phyloP scores from a whole-genome alignment of 2,329 filamentous ascomycete species.

The Mycosphaerella arachidis region DNA sequence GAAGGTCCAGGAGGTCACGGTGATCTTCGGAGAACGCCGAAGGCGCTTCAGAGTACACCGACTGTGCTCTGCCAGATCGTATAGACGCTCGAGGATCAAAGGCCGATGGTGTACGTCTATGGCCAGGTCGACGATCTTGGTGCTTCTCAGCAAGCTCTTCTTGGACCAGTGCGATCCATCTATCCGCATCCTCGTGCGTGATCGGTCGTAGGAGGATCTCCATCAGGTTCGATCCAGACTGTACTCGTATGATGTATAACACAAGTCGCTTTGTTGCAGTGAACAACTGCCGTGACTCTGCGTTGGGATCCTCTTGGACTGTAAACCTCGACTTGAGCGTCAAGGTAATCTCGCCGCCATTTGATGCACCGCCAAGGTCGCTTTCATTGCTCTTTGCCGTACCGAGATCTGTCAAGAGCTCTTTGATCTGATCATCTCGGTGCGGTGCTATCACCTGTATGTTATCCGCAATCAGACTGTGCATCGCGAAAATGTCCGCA shows the following conservation, averaged over 20 bases:
- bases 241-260: conserved; percentile 94
- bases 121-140: conserved; percentile 31
- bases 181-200: conserved; percentile 76
- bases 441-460: conserved; percentile 70
- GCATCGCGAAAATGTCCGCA: conserved; percentile 93
- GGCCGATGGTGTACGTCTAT: conserved; percentile 23
- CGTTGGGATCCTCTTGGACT: conserved; percentile 68
- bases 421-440: conserved; percentile 81
- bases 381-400: conserved; percentile 95
- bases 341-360: conserved; percentile 33
- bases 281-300: conserved; percentile 84
- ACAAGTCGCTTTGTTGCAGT: conserved; percentile 98
- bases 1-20: conserved; percentile 72
- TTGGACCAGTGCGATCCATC: conserved; percentile 74
- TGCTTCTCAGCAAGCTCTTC: conserved; percentile 64
- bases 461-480: conserved; percentile 78
- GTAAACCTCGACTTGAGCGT: conserved; percentile 34
- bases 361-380: conserved; percentile 48
- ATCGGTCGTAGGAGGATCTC: conserved; percentile 93
- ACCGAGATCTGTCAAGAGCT: conserved; percentile 88
- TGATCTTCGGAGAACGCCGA: conserved; percentile 33
- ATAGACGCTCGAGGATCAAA: conserved; percentile 32
- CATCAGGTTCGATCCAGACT: conserved; percentile 85
- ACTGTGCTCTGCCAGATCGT: conserved; percentile 28
- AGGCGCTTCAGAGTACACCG: conserved; percentile 39